phyloP scores from a whole-genome alignment of 345 rosid species.

The Melaleuca quinquenervia region DNA sequence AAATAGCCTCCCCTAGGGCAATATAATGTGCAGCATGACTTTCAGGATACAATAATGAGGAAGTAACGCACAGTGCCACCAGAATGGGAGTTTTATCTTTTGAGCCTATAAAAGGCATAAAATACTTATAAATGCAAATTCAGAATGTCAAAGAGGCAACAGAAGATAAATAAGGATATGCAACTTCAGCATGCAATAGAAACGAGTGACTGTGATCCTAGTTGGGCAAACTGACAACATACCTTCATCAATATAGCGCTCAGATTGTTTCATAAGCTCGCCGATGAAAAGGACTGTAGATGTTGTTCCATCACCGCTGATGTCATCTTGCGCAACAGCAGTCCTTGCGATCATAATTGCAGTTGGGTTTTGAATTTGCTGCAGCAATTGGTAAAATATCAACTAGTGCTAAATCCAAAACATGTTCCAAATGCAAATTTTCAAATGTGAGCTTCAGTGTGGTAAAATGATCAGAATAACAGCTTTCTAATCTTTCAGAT shows the following conservation, averaged over 20 bases:
- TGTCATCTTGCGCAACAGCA: slow-evolving; percentile 97
- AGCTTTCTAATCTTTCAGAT: neutral
- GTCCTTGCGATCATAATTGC: slow-evolving; percentile 99
- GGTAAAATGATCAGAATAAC: neutral
- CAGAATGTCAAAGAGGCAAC: neutral
- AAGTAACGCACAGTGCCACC: neutral
- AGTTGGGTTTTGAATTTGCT: slow-evolving; percentile 98
- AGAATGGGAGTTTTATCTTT: neutral
- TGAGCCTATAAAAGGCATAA: neutral
- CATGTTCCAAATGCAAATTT: neutral
- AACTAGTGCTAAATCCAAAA: neutral
- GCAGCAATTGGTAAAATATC: slow-evolving; percentile 14
- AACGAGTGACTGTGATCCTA: neutral
- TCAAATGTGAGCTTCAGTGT: neutral
- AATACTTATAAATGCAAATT: neutral
- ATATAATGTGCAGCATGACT: neutral
- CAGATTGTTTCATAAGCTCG: slow-evolving; percentile 96
- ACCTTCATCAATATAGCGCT: slow-evolving; percentile 98
- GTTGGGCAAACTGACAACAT: neutral
- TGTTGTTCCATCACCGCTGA: slow-evolving; percentile 95
- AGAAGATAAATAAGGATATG: neutral
- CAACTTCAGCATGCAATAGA: neutral
- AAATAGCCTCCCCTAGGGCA: neutral
- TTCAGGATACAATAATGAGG: neutral
- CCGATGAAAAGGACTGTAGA: slow-evolving; percentile 93